Percentiles rank a stretch among this genome's conserved stretches.
Conservation (phyloP, 352 stramenopile genomes). For the Globisporangium nunn region DNA sequence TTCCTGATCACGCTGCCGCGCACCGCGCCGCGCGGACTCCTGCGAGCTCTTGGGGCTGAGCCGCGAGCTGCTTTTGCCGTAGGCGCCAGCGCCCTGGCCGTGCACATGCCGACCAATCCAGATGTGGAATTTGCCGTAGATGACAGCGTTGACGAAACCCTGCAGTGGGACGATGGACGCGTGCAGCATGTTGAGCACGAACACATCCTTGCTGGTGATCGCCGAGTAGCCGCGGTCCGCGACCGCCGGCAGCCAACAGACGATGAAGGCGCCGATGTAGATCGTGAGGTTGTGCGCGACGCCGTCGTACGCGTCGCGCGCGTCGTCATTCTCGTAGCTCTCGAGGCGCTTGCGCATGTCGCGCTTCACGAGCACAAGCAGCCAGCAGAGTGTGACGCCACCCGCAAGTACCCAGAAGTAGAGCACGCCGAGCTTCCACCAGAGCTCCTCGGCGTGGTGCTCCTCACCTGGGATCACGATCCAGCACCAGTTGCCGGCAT, state of each 20-base stretch:
- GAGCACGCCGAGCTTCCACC: conserved; percentile 65
- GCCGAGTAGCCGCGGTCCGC: conserved; percentile 54
- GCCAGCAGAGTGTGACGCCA: conserved; percentile 38
- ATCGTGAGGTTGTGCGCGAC: conserved; percentile 80
- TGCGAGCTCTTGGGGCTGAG: conserved; percentile 39
- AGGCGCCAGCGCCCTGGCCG: conserved; percentile 16
- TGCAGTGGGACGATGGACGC: conserved; percentile 74
- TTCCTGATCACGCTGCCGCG: conserved; percentile 34
- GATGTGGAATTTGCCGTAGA: conserved; percentile 83
- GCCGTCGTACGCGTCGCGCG: conserved; percentile 65
- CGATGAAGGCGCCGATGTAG: conserved; percentile 74
- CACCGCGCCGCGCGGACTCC: conserved; percentile 28
- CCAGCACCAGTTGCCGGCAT: conserved; percentile 76
- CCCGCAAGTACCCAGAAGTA: conserved; percentile 75
- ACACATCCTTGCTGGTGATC: conserved; percentile 47
- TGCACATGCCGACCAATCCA: conserved; percentile 66
- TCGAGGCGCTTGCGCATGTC: conserved; percentile 70
- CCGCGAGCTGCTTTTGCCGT: conserved; percentile 17
- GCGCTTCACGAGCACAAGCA: conserved; percentile 73
- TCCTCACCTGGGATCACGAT: conserved; percentile 39
- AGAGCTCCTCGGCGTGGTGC: conserved; percentile 36
- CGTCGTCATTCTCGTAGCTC: conserved; percentile 70
- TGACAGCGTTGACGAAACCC: conserved; percentile 80
- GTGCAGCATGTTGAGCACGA: conserved; percentile 61
- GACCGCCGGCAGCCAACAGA: conserved; percentile 73